A percentile compares a stretch with the other conserved stretches of the same genome.
phyloP scores from a whole-genome alignment of 805 yeast genomes.

The Saccharomycopsis guyanensis region DNA sequence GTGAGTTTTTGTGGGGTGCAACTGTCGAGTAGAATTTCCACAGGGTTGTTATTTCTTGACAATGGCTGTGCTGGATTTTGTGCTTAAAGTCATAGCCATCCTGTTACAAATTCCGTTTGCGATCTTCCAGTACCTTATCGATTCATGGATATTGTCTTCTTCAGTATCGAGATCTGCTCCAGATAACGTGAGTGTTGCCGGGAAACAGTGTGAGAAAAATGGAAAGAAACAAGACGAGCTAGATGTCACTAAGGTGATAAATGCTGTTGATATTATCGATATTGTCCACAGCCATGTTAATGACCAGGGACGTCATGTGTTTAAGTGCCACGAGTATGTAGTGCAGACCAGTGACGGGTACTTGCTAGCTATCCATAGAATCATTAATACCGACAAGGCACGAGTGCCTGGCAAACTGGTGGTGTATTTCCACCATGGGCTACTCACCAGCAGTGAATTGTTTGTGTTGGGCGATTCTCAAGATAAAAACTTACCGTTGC shows the following conservation, averaged over 20 bases:
- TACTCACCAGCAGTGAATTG: constrained; percentile 70
- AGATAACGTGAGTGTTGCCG: constrained; percentile 21
- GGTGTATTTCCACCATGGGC: constrained; percentile 77
- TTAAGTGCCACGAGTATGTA: constrained; percentile 55
- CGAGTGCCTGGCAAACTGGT: constrained; percentile 29
- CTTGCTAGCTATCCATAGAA: constrained; percentile 58
- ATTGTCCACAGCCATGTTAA: constrained; percentile 47
- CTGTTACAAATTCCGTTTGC: constrained; percentile 10
- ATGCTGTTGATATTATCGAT: constrained; percentile 35
- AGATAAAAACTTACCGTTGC: constrained; percentile 47
- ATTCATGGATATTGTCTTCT: constrained; percentile 33
- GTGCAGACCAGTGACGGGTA: constrained; percentile 66
- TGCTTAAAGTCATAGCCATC: constrained; percentile 15
- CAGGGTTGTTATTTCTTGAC: too few species aligned
- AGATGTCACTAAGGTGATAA: constrained; percentile 19
- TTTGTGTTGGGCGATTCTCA: constrained; percentile 39
- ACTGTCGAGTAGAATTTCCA: too few species aligned
- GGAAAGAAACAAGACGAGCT: neutral
- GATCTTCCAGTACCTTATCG: constrained; percentile 10
- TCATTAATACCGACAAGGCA: constrained; percentile 22
- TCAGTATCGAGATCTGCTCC: constrained; percentile 38
- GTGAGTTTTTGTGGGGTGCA: too few species aligned
- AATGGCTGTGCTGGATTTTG: constrained; percentile 28
- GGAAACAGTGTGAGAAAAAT: neutral
- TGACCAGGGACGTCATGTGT: constrained; percentile 28